Evolutionary conservation across 345 rosid species (phyloP).

Genomic region (Ceriops zippeliana): DNA sequence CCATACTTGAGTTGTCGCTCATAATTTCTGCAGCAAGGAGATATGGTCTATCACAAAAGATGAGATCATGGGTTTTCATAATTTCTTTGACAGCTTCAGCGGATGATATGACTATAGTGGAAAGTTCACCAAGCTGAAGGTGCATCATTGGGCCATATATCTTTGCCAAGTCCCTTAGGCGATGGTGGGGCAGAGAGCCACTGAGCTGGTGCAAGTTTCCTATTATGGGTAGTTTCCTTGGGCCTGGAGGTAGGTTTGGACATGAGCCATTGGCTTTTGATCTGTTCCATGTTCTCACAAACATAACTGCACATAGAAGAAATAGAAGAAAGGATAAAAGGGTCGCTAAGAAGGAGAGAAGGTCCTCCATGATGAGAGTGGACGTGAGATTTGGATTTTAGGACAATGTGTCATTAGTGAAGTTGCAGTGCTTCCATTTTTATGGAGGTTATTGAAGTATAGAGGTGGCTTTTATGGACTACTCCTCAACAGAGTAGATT

Average conservation of each 20-base stretch:
- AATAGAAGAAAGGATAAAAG: background rate
- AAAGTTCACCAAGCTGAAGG: background rate
- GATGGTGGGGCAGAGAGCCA: slow-evolving; percentile 7
- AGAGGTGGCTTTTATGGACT: too few species aligned
- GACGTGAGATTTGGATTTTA: too few species aligned
- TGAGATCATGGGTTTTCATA: background rate
- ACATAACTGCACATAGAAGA: background rate
- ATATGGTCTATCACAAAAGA: background rate
- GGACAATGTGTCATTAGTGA: too few species aligned
- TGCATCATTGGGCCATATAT: slow-evolving; percentile 1
- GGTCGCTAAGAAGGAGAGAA: too few species aligned
- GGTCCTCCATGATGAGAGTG: too few species aligned
- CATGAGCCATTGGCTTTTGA: background rate
- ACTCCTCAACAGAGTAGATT: too few species aligned
- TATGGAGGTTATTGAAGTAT: too few species aligned
- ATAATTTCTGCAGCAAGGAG: background rate
- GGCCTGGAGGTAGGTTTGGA: slow-evolving; percentile 1
- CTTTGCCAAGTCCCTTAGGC: slow-evolving; percentile 1
- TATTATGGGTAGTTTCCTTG: background rate
- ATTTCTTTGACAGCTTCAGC: background rate
- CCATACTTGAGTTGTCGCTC: background rate
- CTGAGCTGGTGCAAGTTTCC: slow-evolving; percentile 1
- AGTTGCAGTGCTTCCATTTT: too few species aligned
- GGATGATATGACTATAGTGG: background rate
- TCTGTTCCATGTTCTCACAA: background rate